Evolutionary conservation across 331 rosid species (phyloP), one percentile per base, ranked within the genome.

Genomic region (Cydonia oblonga): DNA sequence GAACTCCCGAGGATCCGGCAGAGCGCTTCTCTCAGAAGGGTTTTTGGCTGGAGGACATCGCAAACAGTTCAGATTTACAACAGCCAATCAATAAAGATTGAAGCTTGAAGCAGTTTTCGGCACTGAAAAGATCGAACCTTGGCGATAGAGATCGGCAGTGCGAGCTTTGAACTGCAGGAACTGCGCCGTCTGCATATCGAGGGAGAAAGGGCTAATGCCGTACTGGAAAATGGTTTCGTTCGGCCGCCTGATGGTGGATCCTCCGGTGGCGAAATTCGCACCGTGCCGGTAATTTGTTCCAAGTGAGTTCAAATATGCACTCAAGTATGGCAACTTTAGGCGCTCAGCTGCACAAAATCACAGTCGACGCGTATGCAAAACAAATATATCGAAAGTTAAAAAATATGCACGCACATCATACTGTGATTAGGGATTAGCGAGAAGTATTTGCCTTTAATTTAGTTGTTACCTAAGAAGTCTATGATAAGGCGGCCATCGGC

Each of bases 251-350:
- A 93, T 81, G 33, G 98, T 93, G 68, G 98, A 93, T 71, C 98
- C 98, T 28, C 98, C 98, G 0, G 98, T 91, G 12, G 97, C 98
- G 19, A 93, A 93, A 71, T 93, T 93, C 1, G 98, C 98, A 16
- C 98, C 98, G 25, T 89, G 92, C 56, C 87, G 81, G 81, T 82
- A 93, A 81, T 84, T 84, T 29, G 91, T 82, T 64, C 96, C 98
- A 2, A 93, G 88, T 33, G 98, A 91, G 74, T 93, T 91, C 82
- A 93, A 73, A 73, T 93, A 93, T 56, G 98, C 98, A 76, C 96
- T 89, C 81, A 93, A 74, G 78, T 93, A 93, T 9, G 96, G 98
- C 81, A 93, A 78, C n/a, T 69, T 84, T 6, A 91, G 70, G 42
- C 71, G 75, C 90, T 93, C 96, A 72, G 98, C 97, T 93, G 87